Percentiles rank a stretch among this genome's conserved stretches.
phyloP scores from a whole-genome alignment of 805 yeast species.

The Debaryomyces maramus region DNA sequence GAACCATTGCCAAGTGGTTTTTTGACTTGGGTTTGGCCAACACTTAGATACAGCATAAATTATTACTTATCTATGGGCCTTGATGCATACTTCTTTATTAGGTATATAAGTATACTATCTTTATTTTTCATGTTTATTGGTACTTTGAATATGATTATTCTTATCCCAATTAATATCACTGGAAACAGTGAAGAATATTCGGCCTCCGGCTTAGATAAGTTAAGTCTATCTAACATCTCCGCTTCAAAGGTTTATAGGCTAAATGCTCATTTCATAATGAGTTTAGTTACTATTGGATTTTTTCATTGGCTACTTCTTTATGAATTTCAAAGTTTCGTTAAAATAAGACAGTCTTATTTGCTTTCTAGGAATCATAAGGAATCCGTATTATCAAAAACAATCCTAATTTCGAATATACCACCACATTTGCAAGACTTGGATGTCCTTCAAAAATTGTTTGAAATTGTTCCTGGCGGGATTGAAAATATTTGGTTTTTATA shows the following conservation, averaged over 20 bases:
- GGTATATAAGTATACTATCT: conserved; percentile 56
- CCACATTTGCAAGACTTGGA: conserved; percentile 22
- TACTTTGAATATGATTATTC: conserved; percentile 52
- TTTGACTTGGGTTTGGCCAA: conserved; percentile 58
- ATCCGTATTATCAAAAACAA: conserved; percentile 27
- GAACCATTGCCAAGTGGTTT: conserved; percentile 41
- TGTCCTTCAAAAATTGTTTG: conserved; percentile 28
- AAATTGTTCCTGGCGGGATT: conserved; percentile 54
- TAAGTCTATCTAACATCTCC: conserved; percentile 73
- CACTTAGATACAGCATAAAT: conserved; percentile 39
- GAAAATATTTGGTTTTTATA: conserved; percentile 59
- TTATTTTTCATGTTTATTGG: conserved; percentile 55
- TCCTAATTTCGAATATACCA: conserved; percentile 52
- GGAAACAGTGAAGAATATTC: conserved; percentile 31
- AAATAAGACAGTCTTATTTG: conserved; percentile 47
- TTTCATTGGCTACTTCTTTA: conserved; percentile 55
- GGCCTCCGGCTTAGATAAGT: conserved; percentile 58
- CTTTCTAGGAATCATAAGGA: conserved; percentile 23
- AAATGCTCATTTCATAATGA: conserved; percentile 62
- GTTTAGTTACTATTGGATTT: conserved; percentile 52
- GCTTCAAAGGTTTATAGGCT: conserved; percentile 48
- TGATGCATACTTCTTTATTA: conserved; percentile 71
- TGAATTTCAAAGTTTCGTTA: conserved; percentile 56
- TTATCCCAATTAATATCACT: conserved; percentile 62
- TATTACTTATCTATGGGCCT: conserved; percentile 56